A percentile compares a stretch with the other conserved stretches of the same genome.
phyloP scores from a whole-genome alignment of 2,329 filamentous ascomycete genomes.

The Colletotrichum aenigma region DNA sequence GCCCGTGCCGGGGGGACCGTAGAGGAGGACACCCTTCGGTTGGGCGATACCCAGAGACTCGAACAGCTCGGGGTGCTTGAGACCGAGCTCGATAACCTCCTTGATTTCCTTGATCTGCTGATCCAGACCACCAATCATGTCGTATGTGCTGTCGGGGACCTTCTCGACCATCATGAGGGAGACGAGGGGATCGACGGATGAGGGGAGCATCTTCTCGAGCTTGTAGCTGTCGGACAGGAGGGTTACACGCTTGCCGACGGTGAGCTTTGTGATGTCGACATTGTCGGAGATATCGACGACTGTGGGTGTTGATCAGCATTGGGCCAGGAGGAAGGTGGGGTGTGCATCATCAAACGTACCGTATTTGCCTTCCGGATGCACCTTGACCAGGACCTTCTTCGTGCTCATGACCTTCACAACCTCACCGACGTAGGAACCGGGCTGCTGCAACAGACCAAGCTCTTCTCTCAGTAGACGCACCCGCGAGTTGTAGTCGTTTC shows the following conservation, averaged over 20 bases:
- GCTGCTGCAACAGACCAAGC: slow-evolving; percentile 93
- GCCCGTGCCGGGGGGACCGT: slow-evolving; percentile 94
- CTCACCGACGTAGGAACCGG: slow-evolving; percentile 96
- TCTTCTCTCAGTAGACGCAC: slow-evolving; percentile 95
- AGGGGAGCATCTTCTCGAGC: slow-evolving; percentile 97
- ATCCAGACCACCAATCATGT: slow-evolving; percentile 99
- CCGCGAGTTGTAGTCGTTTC: slow-evolving; percentile 99
- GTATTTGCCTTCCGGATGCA: slow-evolving; percentile 99
- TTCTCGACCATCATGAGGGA: slow-evolving; percentile 99
- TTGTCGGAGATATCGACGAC: slow-evolving; percentile 95
- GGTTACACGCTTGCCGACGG: slow-evolving; percentile 95
- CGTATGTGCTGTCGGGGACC: slow-evolving; percentile 98
- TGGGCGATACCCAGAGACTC: slow-evolving; percentile 99
- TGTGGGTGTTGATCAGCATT: slow-evolving; percentile 38
- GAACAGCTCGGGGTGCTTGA: slow-evolving; percentile 98
- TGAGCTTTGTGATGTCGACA: slow-evolving; percentile 95
- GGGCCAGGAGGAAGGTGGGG: not conserved
- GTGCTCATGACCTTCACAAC: slow-evolving; percentile 99
- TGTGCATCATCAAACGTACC: slow-evolving; percentile 59
- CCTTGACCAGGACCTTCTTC: slow-evolving; percentile 98
- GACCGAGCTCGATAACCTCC: slow-evolving; percentile 97
- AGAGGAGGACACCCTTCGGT: slow-evolving; percentile 95
- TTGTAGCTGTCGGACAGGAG: slow-evolving; percentile 98
- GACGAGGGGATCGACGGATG: slow-evolving; percentile 96
- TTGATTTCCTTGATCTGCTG: slow-evolving; percentile 99